A percentile compares a stretch with the other conserved stretches of the same genome.
phyloP scores from a whole-genome alignment of 2,329 filamentous ascomycete species.

The Phyllosticta citrichinensis region DNA sequence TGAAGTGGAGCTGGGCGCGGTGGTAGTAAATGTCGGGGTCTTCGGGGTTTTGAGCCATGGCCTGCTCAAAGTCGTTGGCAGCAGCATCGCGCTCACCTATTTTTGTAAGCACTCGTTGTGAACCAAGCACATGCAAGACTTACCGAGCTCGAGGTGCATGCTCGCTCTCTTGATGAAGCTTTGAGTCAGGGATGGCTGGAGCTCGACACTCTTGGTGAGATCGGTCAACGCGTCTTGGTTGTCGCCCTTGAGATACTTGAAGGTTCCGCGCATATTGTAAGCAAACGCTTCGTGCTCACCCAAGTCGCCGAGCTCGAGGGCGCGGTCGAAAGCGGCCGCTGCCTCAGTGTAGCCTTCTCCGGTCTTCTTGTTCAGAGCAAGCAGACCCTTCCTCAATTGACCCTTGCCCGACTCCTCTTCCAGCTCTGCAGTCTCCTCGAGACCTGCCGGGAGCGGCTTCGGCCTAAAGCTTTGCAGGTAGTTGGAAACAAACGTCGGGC shows the following conservation, averaged over 20 bases:
- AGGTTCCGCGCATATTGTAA: slow-evolving; percentile 94
- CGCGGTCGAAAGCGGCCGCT: slow-evolving; percentile 74
- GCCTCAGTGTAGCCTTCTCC: slow-evolving; percentile 88
- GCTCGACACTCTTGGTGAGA: slow-evolving; percentile 84
- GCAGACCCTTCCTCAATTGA: slow-evolving; percentile 73
- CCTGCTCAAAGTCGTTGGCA: slow-evolving; percentile 76
- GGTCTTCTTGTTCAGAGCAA: slow-evolving; percentile 75
- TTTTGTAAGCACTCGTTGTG: neutral
- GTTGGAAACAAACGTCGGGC: slow-evolving; percentile 94
- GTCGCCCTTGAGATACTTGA: slow-evolving; percentile 84
- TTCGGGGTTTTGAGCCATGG: slow-evolving; percentile 70
- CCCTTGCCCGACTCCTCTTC: slow-evolving; percentile 70
- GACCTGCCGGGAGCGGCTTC: slow-evolving; percentile 65
- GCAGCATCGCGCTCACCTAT: slow-evolving; percentile 75
- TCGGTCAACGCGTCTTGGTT: slow-evolving; percentile 73
- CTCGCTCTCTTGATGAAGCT: slow-evolving; percentile 98
- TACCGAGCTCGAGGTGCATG: slow-evolving; percentile 90
- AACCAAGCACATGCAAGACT: slow-evolving; percentile 11
- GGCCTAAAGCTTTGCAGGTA: slow-evolving; percentile 97
- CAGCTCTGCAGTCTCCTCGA: slow-evolving; percentile 74
- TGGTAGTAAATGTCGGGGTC: slow-evolving; percentile 99
- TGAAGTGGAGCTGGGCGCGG: slow-evolving; percentile 95
- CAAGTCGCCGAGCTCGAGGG: slow-evolving; percentile 70
- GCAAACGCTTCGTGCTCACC: slow-evolving; percentile 80
- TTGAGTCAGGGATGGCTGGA: slow-evolving; percentile 81